Conservation (phyloP, 2,329 filamentous ascomycete species). For the Trichoderma sp. region DNA sequence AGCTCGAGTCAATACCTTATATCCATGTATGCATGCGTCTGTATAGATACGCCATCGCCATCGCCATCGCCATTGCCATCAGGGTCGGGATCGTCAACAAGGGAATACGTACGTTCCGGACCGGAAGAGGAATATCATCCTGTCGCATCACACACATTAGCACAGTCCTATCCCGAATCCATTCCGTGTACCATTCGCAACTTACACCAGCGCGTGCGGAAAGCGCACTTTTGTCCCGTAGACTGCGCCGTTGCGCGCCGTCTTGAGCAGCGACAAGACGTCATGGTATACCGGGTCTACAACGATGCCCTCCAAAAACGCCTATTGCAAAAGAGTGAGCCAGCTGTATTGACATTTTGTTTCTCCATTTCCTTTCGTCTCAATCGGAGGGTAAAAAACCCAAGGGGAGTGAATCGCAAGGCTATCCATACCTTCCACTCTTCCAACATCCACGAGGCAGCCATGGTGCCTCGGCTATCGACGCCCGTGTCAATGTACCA, state of each 20-base stretch:
- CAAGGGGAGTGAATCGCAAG: not conserved
- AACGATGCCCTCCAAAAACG: constrained; percentile 69
- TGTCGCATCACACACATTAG: constrained; percentile 36
- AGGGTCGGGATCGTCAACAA: not conserved
- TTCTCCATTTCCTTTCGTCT: not conserved
- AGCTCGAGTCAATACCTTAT: not conserved
- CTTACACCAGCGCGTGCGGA: constrained; percentile 85
- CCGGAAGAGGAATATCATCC: constrained; percentile 96
- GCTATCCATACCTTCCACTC: constrained; percentile 26
- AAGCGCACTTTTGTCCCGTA: constrained; percentile 98
- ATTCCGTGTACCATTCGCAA: constrained; percentile 22
- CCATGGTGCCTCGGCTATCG: constrained; percentile 25
- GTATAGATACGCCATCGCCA: not conserved
- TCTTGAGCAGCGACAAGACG: constrained; percentile 81
- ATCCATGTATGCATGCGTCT: not conserved
- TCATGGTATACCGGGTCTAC: constrained; percentile 85
- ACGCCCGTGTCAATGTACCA: not conserved
- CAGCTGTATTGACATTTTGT: not conserved
- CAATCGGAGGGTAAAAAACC: not conserved
- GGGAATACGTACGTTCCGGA: constrained; percentile 68
- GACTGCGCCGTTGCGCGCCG: constrained; percentile 91
- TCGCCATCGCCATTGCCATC: not conserved
- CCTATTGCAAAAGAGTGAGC: constrained; percentile 43
- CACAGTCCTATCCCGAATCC: not conserved
- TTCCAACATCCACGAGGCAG: constrained; percentile 24